Evolutionary conservation across 2,329 filamentous ascomycete species (phyloP), one percentile per base, ranked within the genome.

Genomic region (Penicillium sp.): DNA sequence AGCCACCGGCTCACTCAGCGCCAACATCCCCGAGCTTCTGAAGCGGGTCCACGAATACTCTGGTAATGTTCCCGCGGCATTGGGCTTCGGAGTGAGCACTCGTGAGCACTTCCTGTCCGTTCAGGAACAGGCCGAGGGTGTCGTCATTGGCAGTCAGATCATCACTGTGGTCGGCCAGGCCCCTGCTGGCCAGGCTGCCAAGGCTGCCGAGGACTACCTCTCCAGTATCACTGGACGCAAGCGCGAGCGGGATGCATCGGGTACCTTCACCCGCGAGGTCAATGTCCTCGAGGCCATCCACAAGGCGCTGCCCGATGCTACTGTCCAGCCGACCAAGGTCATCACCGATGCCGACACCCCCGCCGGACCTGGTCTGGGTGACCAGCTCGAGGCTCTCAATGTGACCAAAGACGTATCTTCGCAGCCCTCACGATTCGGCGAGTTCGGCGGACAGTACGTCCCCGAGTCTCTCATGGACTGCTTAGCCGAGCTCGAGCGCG

Each of bases 381-480:
- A 91, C 45, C 87, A 95, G 72, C 79, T 95, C 25, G 86, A 89
- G 51, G 87, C 88, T 13, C 77, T 95, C 52, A 93, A 95, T 65
- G 80, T 81, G 57, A 75, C 79, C 46, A 77, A 75, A 4, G 66
- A 76, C 49, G 68, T 70, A 33, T 62, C 72, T 45, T 83, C 86
- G 61, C 83, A 93, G 43, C 89, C 91, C 11, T 83, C 89, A 55
- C 85, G 90, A 43, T 97, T 99, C 64, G 93, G 93, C 58, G 88
- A 96, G 68, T 99, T 95, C 58, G 93, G 93, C 63, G 93, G 93
- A 13, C 92, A 97, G 71, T 99, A 96, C 66, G 93, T 99, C 2
- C 93, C 93, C 1, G 93, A 99, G 72, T 93, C 90, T 16, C 80
- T 99, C 53, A 97, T 99, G 92, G 92, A 97, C 74, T 97, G 92